Evolutionary conservation across 805 yeast genomes (phyloP), one percentile per base, ranked within the genome.

Genomic region (Wickerhamiella kurtzmanii): DNA sequence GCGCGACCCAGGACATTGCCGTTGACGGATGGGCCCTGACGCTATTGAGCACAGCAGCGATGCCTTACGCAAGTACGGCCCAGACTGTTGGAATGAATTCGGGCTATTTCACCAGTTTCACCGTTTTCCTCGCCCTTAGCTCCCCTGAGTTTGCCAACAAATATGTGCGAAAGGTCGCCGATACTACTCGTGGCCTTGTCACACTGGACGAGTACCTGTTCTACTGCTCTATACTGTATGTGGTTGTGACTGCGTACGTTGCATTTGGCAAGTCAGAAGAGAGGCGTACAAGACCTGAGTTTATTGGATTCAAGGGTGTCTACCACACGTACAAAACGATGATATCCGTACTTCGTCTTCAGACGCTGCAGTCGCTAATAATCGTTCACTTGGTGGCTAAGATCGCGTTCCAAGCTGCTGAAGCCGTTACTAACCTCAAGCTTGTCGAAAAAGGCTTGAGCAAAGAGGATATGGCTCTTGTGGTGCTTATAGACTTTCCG

Each of bases 1-100:
- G 96, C 66, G 96, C 97, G 0, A 89, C 98, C 0, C 98, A 92
- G 64, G 98, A 92, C 61, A 92, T 92, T 47, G 97, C 98, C 0
- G 98, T 92, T 19, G 98, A 92, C 66, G 97, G 98, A 9, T 92
- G 98, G 98, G 96, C 97, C 0, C 67, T 92, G 58, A 92, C 96
- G 1, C 77, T 89, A 37, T 69, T 92, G 45, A 77, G 88, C 16
- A 78, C 79, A 21, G 76, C 75, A 22, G 81, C 94, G 13, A 69
- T 92, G 51, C 79, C 94, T 16, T 92, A 78, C 67, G 97, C 98
- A 0, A 84, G 95, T 3, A 92, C 98, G 0, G 98, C 98, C 0
- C 98, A 92, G 64, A 92, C 98, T 0, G 77, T 92, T 41, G 98
- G 98, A 0, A 72, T 92, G 51, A 92, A 92, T 65, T 73, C 89